Evolutionary conservation across 352 stramenopile genomes (phyloP).

Genomic region (Globisporangium emineosum): DNA sequence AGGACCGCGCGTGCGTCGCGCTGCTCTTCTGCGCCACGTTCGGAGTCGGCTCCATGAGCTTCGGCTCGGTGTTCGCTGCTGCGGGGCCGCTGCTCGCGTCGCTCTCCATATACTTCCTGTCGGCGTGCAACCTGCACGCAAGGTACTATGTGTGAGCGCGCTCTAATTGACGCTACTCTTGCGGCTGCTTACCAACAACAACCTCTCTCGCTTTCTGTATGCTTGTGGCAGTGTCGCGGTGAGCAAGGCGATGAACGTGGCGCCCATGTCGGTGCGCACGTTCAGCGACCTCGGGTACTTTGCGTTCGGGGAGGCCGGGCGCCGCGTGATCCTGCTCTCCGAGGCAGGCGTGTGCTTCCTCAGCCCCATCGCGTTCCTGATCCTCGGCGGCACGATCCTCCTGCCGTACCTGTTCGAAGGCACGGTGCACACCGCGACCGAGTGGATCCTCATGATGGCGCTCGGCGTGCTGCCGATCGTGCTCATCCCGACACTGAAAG

Average conservation of each 20-base stretch:
- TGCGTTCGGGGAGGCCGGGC: slow-evolving; percentile 48
- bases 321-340: slow-evolving; percentile 44
- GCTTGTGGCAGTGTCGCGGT: slow-evolving; percentile 37
- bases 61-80: slow-evolving; percentile 60
- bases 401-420: slow-evolving; percentile 48
- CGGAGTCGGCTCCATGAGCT: slow-evolving; percentile 71
- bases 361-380: slow-evolving; percentile 69
- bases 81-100: slow-evolving; percentile 52
- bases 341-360: slow-evolving; percentile 63
- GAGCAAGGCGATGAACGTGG: slow-evolving; percentile 54
- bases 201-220: neutral
- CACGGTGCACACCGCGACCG: slow-evolving; percentile 29
- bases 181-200: neutral
- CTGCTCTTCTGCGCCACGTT: slow-evolving; percentile 77
- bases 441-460: slow-evolving; percentile 65
- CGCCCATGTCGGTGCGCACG: slow-evolving; percentile 51
- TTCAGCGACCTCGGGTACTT: slow-evolving; percentile 75
- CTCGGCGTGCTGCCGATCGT: slow-evolving; percentile 53
- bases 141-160: slow-evolving; percentile 24
- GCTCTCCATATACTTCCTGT: slow-evolving; percentile 69
- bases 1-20: slow-evolving; percentile 57
- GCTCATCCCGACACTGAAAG: slow-evolving; percentile 59
- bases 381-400: slow-evolving; percentile 59
- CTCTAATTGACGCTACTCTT: neutral
- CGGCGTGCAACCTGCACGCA: slow-evolving; percentile 72